Percentiles rank a stretch among this genome's conserved stretches.
These are phyloP conservation scores for Blastobotrys americana DNA, from an alignment of 805 yeast genomes.

Conservation along the genomic window DNA sequence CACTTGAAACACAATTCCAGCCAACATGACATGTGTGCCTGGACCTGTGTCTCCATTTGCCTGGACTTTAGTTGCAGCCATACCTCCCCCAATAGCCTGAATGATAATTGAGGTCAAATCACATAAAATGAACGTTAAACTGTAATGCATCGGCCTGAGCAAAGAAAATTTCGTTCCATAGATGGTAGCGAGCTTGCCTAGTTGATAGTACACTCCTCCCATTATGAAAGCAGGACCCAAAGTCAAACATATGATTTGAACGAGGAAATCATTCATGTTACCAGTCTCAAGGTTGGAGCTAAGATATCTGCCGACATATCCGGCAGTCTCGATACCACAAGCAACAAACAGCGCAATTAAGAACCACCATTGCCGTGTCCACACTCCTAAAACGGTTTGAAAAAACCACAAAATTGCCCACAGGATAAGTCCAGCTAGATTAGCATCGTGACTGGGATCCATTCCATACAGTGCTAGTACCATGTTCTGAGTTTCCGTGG, in stretches of 20 bases:
- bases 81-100: conserved; percentile 75
- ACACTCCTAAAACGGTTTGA: conserved; percentile 40
- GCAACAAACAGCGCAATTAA: conserved; percentile 51
- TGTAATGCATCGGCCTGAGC: conserved; percentile 50
- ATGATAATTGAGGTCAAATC: conserved; percentile 58
- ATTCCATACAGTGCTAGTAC: conserved; percentile 26
- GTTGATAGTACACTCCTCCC: conserved; percentile 72
- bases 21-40: conserved; percentile 69
- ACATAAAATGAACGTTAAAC: conserved; percentile 56
- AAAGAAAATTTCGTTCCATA: conserved; percentile 50
- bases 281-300: conserved; percentile 34
- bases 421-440: conserved; percentile 47
- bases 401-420: conserved; percentile 42
- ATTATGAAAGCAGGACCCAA: conserved; percentile 77
- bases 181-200: conserved; percentile 60
- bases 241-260: conserved; percentile 64
- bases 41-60: conserved; percentile 26
- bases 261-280: conserved; percentile 39
- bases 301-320: conserved; percentile 55
- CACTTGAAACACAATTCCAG: conserved; percentile 74
- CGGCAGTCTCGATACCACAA: conserved; percentile 52
- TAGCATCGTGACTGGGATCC: conserved; percentile 50
- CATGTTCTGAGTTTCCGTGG: not conserved
- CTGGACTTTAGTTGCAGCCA: conserved; percentile 45
- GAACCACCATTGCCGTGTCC: conserved; percentile 59